These are phyloP conservation scores for Rhododendron mucronatum DNA, from an alignment of 148 eudicot species.

Conservation along the genomic window DNA sequence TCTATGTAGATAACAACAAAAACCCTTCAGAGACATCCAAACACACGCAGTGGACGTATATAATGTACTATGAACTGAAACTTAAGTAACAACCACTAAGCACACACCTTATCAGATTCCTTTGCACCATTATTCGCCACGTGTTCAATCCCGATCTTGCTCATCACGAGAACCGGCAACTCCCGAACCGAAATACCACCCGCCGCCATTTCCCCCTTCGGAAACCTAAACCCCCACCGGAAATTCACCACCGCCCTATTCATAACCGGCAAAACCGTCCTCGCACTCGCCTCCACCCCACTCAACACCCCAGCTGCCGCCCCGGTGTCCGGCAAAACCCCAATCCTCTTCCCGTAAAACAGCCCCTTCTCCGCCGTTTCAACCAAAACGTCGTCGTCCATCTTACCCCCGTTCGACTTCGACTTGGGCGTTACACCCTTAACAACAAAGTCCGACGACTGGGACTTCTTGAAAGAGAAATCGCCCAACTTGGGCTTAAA, in stretches of 20 bases:
- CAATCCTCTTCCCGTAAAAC: constrained; percentile 19
- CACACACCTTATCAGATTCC: constrained; percentile 6
- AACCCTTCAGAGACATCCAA: neutral
- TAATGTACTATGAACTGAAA: neutral
- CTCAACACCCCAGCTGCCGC: constrained; percentile 27
- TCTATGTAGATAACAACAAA: neutral
- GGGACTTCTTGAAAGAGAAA: constrained; percentile 55
- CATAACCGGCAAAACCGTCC: constrained; percentile 50
- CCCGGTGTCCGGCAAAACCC: constrained; percentile 19
- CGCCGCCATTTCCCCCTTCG: constrained; percentile 22
- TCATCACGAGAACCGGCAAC: constrained; percentile 53
- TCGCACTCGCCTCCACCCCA: constrained; percentile 59
- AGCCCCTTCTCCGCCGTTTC: constrained; percentile 23
- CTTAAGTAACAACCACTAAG: neutral
- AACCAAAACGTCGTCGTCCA: constrained; percentile 31
- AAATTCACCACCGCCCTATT: constrained; percentile 54
- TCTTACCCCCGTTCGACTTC: constrained; percentile 21
- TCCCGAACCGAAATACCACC: constrained; percentile 31
- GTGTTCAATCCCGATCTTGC: constrained; percentile 78
- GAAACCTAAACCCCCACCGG: constrained; percentile 79
- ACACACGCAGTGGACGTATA: neutral
- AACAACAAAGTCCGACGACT: constrained; percentile 32
- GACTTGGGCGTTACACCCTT: constrained; percentile 11
- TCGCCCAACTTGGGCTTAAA: constrained; percentile 80
- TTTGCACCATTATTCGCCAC: constrained; percentile 36